Base-by-base conservation (phyloP, 306 rosid genomes). In the Cucurbita ficifolia region DNA sequence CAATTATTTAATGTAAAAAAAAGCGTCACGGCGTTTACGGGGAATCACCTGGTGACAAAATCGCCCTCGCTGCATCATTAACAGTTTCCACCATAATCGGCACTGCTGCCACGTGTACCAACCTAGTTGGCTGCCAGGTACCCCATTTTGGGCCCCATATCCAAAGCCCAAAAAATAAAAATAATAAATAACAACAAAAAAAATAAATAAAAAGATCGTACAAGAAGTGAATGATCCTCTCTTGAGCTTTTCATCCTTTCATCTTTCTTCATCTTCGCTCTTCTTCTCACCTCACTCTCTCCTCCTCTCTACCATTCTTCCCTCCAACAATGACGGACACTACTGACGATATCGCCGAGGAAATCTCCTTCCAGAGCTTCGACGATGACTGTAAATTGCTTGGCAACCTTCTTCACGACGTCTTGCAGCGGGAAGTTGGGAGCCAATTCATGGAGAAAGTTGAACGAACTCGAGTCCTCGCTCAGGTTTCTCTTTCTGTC, bases 261-360 rank as follows among this genome's bases (percentile, higher is more conserved):
- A 33, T 60, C 67, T 60, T 14, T 61, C 48, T 38, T n/a, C 62
- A 8, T 35, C 35, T 62, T 62, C 70, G 10, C 43, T 65, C 22
- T 54, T 9, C 10, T 64, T 10, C 51, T 1, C 13, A 2, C 6
- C 61, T 3, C 63, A 22, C n/a, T 35, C 22, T 22, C 57, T 24
- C 24, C 19, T 58, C 10, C 10, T 45, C 62, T 5, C 2, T 5
- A 39, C 54, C 17, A 11, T 57, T 49, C 40, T 55, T 7, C 21
- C 74, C 45, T 57, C 76, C 35, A 12, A 51, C 79, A 78, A 92
- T 93, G 98, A 86, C 98, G 60, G 98, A 93, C 81, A 90, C 90
- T 13, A 93, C 96, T 3, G 98, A 93, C 38, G 98, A 93, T 48
- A 87, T 93, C 49, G 96, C 96, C 0, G 96, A 90, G 82, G 98